Evolutionary conservation across 805 yeast genomes (phyloP).

Genomic region (Metschnikowia sp.): DNA sequence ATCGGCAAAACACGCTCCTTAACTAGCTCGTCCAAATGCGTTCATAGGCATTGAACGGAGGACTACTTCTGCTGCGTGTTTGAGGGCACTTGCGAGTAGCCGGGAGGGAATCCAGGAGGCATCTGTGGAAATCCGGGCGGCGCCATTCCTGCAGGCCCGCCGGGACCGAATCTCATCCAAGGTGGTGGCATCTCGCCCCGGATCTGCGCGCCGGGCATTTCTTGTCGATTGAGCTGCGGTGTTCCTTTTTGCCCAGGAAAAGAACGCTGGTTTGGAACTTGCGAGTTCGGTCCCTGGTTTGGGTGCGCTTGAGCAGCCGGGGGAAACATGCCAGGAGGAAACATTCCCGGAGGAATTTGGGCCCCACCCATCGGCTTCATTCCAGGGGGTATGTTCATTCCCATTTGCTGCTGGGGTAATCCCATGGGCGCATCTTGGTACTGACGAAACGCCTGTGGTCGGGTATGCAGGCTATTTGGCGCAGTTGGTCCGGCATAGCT

Average conservation of each 20-base stretch:
- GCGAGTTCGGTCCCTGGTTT: slow-evolving; percentile 1
- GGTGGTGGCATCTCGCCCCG: slow-evolving; percentile 10
- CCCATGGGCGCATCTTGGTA: slow-evolving; percentile 1
- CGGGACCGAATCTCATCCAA: slow-evolving; percentile 16
- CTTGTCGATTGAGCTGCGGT: no score
- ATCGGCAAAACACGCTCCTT: no score
- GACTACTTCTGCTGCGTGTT: no score
- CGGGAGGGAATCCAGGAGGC: slow-evolving; percentile 11
- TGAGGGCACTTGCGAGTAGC: background rate
- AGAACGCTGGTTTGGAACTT: no score
- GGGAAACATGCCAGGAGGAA: slow-evolving; percentile 37
- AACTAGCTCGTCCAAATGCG: no score
- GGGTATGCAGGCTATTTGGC: slow-evolving; percentile 1
- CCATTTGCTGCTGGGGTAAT: slow-evolving; percentile 7
- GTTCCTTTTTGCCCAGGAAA: no score
- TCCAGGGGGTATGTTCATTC: slow-evolving; percentile 7
- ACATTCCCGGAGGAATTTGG: slow-evolving; percentile 17
- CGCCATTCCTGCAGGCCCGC: slow-evolving; percentile 5
- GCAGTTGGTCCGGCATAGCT: background rate
- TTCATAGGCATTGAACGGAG: no score
- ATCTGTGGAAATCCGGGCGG: slow-evolving; percentile 5
- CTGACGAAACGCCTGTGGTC: background rate
- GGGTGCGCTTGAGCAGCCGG: slow-evolving; percentile 25
- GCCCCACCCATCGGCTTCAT: slow-evolving; percentile 1
- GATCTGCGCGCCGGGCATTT: background rate